Conservation (phyloP, 257 asterid species). For the Primulina tabacum region DNA sequence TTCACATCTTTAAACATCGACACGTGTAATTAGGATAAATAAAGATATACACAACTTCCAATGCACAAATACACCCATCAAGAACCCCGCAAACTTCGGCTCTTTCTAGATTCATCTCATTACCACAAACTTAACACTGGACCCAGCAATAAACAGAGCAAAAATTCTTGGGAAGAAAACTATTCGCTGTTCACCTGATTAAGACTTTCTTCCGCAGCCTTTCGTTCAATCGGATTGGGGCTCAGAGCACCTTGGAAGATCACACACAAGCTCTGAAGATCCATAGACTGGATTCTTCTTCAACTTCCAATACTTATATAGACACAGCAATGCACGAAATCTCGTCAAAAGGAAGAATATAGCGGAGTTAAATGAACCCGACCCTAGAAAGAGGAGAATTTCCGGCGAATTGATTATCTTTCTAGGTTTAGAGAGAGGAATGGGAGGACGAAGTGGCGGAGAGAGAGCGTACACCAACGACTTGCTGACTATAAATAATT, state of each 20-base stretch:
- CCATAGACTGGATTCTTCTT: constrained; percentile 42
- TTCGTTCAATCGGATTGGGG: constrained; percentile 79
- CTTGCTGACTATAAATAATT: constrained; percentile 15
- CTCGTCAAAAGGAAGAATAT: background rate
- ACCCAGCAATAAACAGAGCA: background rate
- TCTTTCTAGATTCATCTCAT: constrained; percentile 11
- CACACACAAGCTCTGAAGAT: constrained; percentile 71
- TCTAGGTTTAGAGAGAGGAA: constrained; percentile 24
- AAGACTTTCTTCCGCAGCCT: constrained; percentile 85
- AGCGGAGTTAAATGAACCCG: background rate
- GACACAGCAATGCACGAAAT: background rate
- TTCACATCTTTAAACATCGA: background rate
- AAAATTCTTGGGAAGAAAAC: background rate
- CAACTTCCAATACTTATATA: background rate
- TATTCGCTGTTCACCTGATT: constrained; percentile 53
- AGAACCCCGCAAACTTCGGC: background rate
- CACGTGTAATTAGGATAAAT: background rate
- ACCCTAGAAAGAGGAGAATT: constrained; percentile 2
- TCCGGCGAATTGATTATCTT: background rate
- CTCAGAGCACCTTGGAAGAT: constrained; percentile 79
- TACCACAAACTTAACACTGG: background rate
- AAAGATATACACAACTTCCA: background rate
- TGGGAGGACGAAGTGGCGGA: background rate
- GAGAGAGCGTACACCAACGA: background rate
- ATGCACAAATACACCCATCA: constrained; percentile 10